Evolutionary conservation across 345 rosid species (phyloP).

Genomic region (Iberis pinnata): DNA sequence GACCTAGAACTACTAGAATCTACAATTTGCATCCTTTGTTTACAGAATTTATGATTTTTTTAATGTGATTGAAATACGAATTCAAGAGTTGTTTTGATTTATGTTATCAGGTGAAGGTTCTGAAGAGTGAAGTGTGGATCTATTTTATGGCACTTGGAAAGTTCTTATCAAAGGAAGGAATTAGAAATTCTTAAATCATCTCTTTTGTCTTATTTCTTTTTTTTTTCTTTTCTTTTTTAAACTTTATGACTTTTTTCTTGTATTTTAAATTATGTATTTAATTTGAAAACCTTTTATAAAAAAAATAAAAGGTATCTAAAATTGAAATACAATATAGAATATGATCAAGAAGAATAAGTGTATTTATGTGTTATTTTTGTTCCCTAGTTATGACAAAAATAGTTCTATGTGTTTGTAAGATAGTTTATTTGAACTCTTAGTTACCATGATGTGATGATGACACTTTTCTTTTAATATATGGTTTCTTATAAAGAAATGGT

Average conservation of each 20-base stretch:
- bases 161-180: constrained; percentile 16
- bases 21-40: not conserved
- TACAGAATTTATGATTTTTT: not conserved
- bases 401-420: constrained; percentile 20
- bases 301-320: too few species aligned
- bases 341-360: constrained; percentile 24
- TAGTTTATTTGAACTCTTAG: constrained; percentile 12
- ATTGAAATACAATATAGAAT: constrained; percentile 21
- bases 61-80: not conserved
- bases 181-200: constrained; percentile 12
- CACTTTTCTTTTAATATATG: too few species aligned
- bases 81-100: not conserved
- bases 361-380: constrained; percentile 21
- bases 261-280: too few species aligned
- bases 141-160: constrained; percentile 13
- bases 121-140: constrained; percentile 16
- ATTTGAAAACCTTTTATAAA: too few species aligned
- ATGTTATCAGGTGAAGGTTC: constrained; percentile 21
- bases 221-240: too few species aligned
- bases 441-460: too few species aligned
- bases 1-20: not conserved
- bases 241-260: too few species aligned
- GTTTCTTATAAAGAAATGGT: too few species aligned
- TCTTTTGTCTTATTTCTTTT: too few species aligned
- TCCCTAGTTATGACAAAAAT: not conserved